These are phyloP conservation scores for Cyclospora cayetanensis DNA, from an alignment of 169 alveolate genomes.

Conservation along the genomic window DNA sequence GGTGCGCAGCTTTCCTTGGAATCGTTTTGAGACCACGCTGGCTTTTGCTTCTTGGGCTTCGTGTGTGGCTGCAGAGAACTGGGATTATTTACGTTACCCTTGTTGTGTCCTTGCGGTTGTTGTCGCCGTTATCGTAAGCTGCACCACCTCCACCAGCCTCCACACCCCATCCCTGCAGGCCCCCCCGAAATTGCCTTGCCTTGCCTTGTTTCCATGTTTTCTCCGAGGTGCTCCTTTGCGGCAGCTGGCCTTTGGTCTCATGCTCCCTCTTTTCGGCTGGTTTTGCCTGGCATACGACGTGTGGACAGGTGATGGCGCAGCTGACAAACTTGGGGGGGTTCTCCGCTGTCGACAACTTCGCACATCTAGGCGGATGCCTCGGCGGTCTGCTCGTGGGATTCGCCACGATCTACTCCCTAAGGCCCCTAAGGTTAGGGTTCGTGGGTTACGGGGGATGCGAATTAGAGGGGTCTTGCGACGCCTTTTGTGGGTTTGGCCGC, in stretches of 20 bases:
- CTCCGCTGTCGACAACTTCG: slow-evolving; percentile 37
- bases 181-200: no score
- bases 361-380: slow-evolving; percentile 37
- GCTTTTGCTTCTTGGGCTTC: slow-evolving; percentile 37
- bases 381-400: slow-evolving; percentile 26
- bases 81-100: slow-evolving; percentile 10
- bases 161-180: no score
- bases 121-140: slow-evolving; percentile 15
- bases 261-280: no score
- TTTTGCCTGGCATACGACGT: no score
- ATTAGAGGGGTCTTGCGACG: no score
- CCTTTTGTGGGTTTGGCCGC: no score
- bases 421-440: slow-evolving; percentile 31
- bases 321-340: slow-evolving; percentile 34
- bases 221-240: no score
- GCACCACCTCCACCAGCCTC: slow-evolving; percentile 15
- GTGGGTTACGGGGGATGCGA: neutral
- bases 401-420: slow-evolving; percentile 26
- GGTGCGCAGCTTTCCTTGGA: no score
- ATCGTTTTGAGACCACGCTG: no score
- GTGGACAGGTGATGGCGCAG: slow-evolving; percentile 16
- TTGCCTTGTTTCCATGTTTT: no score
- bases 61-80: neutral
- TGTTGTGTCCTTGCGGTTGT: slow-evolving; percentile 33
- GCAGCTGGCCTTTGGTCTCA: no score